Conservation (phyloP, 495 filamentous ascomycete species). For the Podospora sp. region DNA sequence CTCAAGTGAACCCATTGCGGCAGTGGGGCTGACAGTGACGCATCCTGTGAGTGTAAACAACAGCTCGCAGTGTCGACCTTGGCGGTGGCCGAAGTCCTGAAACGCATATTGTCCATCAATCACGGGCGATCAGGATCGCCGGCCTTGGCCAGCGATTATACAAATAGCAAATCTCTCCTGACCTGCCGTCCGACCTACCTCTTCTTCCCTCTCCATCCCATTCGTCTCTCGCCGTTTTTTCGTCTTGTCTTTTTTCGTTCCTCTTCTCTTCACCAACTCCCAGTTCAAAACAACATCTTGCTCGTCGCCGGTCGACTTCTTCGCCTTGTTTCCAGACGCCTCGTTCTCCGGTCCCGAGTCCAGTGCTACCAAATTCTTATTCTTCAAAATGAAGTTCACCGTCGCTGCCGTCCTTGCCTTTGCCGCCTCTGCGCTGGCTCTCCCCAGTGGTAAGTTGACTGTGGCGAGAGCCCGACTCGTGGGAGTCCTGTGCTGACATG, state of each 20-base stretch:
- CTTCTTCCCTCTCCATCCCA: conserved; percentile 23
- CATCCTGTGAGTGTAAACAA: neutral
- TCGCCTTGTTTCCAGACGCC: conserved; percentile 20
- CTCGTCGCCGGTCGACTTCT: conserved; percentile 37
- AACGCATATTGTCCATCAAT: conserved; percentile 33
- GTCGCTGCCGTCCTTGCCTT: conserved; percentile 48
- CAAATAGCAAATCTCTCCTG: conserved; percentile 39
- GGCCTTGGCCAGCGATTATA: conserved; percentile 27
- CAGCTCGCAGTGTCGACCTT: neutral
- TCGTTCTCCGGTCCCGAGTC: conserved; percentile 24
- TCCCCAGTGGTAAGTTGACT: conserved; percentile 31
- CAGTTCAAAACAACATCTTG: conserved; percentile 4
- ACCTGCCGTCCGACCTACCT: conserved; percentile 23
- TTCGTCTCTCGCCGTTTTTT: conserved; percentile 28
- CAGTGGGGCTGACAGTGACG: conserved; percentile 13
- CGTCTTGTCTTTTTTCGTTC: conserved; percentile 18
- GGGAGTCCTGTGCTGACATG: conserved; percentile 5
- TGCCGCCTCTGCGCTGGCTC: conserved; percentile 50
- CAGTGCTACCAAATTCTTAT: conserved; percentile 12
- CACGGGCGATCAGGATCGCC: conserved; percentile 31
- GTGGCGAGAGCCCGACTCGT: neutral
- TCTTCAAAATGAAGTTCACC: conserved; percentile 57
- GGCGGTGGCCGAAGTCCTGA: conserved; percentile 25
- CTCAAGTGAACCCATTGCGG: conserved; percentile 20
- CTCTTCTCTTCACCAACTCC: conserved; percentile 5